A percentile compares a stretch with the other conserved stretches of the same genome.
phyloP scores from a whole-genome alignment of 2,329 filamentous ascomycete species.

The Xylaria multiplex region DNA sequence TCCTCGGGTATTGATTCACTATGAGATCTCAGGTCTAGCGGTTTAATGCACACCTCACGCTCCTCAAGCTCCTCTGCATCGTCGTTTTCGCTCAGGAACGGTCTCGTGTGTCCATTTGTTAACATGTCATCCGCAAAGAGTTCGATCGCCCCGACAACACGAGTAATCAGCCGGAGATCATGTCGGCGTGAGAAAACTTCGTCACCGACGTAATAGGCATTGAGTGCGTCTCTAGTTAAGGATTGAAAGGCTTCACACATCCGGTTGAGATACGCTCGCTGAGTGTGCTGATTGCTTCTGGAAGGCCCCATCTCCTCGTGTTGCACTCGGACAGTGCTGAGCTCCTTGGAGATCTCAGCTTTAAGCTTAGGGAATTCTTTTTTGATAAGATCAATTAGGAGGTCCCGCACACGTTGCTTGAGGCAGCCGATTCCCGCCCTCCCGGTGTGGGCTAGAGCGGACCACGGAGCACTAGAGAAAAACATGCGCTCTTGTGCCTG shows the following conservation, averaged over 20 bases:
- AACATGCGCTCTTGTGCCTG: conserved; percentile 51
- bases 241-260: conserved; percentile 47
- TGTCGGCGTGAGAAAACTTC: conserved; percentile 37
- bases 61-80: neutral
- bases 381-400: conserved; percentile 56
- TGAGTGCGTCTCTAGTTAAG: conserved; percentile 41
- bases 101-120: conserved; percentile 45
- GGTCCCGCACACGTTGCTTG: conserved; percentile 48
- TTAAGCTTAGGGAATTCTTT: conserved; percentile 47
- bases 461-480: conserved; percentile 53
- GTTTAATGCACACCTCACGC: no score
- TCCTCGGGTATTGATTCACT: no score
- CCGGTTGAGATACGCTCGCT: conserved; percentile 45
- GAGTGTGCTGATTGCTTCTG: conserved; percentile 40
- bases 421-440: conserved; percentile 48
- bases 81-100: conserved; percentile 3
- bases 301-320: conserved; percentile 42
- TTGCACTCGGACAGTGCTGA: conserved; percentile 26
- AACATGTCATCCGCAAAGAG: conserved; percentile 39
- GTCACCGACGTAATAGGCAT: conserved; percentile 42
- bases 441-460: conserved; percentile 21
- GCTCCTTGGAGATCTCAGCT: conserved; percentile 39
- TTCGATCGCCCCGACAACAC: conserved; percentile 44
- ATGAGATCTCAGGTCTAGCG: no score
- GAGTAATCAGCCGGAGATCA: conserved; percentile 47